A percentile compares a stretch with the other conserved stretches of the same genome.
These are phyloP conservation scores for Lojkania enalia DNA, from an alignment of 2,329 filamentous ascomycete species.

Conservation along the genomic window DNA sequence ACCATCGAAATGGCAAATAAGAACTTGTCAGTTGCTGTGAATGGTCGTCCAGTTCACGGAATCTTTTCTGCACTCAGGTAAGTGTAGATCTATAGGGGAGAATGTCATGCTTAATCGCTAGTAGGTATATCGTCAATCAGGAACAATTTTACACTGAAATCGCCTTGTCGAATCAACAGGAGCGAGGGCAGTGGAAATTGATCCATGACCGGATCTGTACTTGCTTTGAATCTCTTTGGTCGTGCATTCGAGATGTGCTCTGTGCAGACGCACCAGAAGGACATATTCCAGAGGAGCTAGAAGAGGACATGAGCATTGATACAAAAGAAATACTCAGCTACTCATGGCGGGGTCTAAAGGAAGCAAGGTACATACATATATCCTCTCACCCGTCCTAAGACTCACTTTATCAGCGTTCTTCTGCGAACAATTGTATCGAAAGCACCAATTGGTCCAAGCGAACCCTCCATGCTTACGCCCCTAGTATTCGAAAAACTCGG, in stretches of 20 bases:
- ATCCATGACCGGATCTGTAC: constrained; percentile 61
- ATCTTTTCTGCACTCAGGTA: constrained; percentile 44
- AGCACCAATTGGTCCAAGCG: constrained; percentile 35
- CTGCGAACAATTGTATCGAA: constrained; percentile 55
- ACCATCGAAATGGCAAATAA: constrained; percentile 66
- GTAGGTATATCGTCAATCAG: constrained; percentile 55
- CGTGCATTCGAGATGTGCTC: constrained; percentile 72
- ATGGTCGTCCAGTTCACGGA: constrained; percentile 52
- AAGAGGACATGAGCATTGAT: constrained; percentile 70
- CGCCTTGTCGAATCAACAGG: constrained; percentile 9
- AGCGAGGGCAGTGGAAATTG: constrained; percentile 32
- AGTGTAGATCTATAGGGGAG: neutral
- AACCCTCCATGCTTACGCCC: constrained; percentile 24
- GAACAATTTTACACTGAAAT: constrained; percentile 37
- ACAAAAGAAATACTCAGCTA: constrained; percentile 92
- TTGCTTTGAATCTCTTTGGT: constrained; percentile 74
- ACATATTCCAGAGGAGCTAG: constrained; percentile 75
- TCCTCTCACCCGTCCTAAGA: neutral
- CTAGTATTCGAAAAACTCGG: constrained; percentile 69
- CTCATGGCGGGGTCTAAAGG: constrained; percentile 92
- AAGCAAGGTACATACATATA: constrained; percentile 88
- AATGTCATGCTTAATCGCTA: constrained; percentile 6
- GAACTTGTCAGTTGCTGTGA: constrained; percentile 66
- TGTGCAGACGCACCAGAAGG: constrained; percentile 96
- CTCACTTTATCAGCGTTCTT: constrained; percentile 62